Evolutionary conservation across 331 rosid species (phyloP).

Genomic region (Stylosanthes scabra): DNA sequence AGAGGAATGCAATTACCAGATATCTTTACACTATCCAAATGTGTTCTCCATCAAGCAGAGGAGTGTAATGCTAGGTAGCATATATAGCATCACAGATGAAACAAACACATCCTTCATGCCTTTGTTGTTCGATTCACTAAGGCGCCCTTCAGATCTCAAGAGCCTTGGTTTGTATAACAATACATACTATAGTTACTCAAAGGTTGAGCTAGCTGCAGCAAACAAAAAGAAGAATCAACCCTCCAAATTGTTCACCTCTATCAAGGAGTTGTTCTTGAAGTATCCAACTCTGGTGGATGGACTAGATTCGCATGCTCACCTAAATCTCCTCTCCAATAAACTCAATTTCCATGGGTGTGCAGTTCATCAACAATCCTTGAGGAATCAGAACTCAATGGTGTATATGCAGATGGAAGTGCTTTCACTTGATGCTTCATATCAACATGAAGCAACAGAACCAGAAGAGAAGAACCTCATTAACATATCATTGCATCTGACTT

Average conservation of each 20-base stretch:
- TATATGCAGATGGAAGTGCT: constrained; percentile 28
- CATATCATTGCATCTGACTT: constrained; percentile 27
- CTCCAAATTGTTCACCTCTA: not conserved
- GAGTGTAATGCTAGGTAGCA: not conserved
- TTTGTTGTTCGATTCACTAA: constrained; percentile 4
- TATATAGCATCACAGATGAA: constrained; percentile 10
- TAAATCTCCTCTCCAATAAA: not conserved
- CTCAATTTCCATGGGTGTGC: constrained; percentile 25
- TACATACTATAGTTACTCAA: constrained; percentile 30
- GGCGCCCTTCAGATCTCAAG: not conserved
- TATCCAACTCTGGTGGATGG: constrained; percentile 30
- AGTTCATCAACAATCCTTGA: constrained; percentile 4
- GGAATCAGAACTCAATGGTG: constrained; percentile 5
- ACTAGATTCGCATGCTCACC: constrained; percentile 17
- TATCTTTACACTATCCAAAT: constrained; percentile 10
- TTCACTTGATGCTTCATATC: constrained; percentile 10
- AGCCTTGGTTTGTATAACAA: not conserved
- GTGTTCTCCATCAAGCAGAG: constrained; percentile 29
- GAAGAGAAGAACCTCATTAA: not conserved
- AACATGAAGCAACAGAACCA: too few relatives aligned
- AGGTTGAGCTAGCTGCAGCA: constrained; percentile 14
- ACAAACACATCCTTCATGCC: constrained; percentile 4
- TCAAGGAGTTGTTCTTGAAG: constrained; percentile 28
- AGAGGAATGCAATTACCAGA: constrained; percentile 1
- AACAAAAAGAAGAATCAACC: constrained; percentile 18